A percentile compares a stretch with the other conserved stretches of the same genome.
phyloP scores from a whole-genome alignment of 2,329 filamentous ascomycete genomes.

The Aspergillus glaucus region DNA sequence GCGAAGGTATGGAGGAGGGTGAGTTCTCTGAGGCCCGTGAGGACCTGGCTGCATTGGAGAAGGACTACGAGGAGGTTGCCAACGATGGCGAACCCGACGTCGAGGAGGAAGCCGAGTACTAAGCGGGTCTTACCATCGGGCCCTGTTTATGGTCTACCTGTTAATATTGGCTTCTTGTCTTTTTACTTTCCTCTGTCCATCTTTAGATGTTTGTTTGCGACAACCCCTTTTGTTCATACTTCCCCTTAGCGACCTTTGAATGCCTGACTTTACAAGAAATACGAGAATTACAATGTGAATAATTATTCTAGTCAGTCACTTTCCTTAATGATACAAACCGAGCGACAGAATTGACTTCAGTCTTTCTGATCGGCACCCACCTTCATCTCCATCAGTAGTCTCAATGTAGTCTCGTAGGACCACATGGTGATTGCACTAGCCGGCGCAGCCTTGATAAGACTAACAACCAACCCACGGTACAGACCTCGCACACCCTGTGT shows the following conservation, averaged over 20 bases:
- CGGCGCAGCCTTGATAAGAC: slow-evolving; percentile 89
- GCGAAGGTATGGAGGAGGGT: slow-evolving; percentile 88
- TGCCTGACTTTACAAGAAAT: not conserved
- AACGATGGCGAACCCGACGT: slow-evolving; percentile 60
- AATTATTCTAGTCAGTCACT: not conserved
- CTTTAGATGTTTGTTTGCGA: slow-evolving; percentile 13
- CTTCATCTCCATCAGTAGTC: slow-evolving; percentile 45
- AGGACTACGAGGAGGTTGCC: slow-evolving; percentile 81
- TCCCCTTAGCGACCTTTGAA: slow-evolving; percentile 10
- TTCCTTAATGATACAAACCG: no score
- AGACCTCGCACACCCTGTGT: slow-evolving; percentile 72
- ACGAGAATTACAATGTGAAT: slow-evolving; percentile 8
- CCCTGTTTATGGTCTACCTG: not conserved
- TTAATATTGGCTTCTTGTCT: slow-evolving; percentile 5
- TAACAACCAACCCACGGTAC: slow-evolving; percentile 83
- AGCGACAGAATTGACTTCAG: not conserved
- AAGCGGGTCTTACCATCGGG: slow-evolving; percentile 5
- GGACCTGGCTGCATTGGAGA: slow-evolving; percentile 77
- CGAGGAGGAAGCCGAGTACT: slow-evolving; percentile 43
- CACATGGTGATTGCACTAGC: slow-evolving; percentile 88
- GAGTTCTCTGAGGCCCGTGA: slow-evolving; percentile 84
- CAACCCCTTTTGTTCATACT: slow-evolving; percentile 19
- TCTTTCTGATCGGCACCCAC: slow-evolving; percentile 3
- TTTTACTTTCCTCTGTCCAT: slow-evolving; percentile 12
- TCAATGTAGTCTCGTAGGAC: slow-evolving; percentile 78